Evolutionary conservation across 345 rosid species (phyloP).

Genomic region (Draba incana): DNA sequence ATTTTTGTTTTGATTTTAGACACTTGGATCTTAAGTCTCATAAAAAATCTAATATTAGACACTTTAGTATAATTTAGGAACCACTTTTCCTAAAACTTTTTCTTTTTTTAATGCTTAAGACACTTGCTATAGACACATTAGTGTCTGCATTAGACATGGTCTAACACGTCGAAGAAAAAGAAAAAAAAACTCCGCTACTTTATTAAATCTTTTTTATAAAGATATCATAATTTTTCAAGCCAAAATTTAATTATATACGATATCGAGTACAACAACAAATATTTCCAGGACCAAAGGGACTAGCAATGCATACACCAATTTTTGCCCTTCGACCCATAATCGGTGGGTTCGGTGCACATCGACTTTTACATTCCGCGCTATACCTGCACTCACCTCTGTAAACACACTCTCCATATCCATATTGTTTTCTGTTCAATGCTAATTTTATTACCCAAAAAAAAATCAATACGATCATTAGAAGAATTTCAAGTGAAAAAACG

Average conservation of each 20-base stretch:
- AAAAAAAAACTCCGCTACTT: too few species aligned
- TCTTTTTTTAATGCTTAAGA: too few species aligned
- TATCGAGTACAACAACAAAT: not conserved
- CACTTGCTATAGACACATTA: too few species aligned
- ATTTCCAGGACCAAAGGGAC: not conserved
- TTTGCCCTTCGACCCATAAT: not conserved
- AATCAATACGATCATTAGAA: not conserved
- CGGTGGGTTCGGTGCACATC: slow-evolving; percentile 14
- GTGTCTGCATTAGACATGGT: too few species aligned
- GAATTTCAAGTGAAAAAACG: not conserved
- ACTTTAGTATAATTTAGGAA: too few species aligned
- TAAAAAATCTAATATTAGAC: too few species aligned
- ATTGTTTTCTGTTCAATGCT: not conserved
- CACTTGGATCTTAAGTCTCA: too few species aligned
- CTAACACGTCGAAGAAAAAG: too few species aligned
- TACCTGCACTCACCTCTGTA: slow-evolving; percentile 1
- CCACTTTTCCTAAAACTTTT: too few species aligned
- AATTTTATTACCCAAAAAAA: not conserved
- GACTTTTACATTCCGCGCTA: slow-evolving; percentile 16
- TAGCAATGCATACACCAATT: slow-evolving; percentile 1
- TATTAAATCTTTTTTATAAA: too few species aligned
- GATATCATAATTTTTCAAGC: not conserved
- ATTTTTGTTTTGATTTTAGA: too few species aligned
- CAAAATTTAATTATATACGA: not conserved
- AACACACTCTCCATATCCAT: not conserved